Evolutionary conservation across 352 stramenopile species (phyloP), one percentile per base, ranked within the genome.

Genomic region (Peronospora belbahrii): DNA sequence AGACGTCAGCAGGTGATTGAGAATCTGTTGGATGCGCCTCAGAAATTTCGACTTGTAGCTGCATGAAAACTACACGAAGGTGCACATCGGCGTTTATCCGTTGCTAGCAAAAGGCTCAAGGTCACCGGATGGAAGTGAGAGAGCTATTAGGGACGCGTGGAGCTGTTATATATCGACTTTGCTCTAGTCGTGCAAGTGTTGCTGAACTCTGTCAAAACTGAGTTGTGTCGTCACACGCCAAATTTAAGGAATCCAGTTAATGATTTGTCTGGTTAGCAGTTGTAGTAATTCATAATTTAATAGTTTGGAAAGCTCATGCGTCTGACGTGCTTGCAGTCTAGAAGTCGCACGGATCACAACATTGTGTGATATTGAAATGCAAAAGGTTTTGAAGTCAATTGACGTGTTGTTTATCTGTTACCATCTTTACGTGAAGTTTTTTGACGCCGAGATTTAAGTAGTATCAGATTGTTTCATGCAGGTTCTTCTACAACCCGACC

Each of bases 281-380:
- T 57, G 42, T 52, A 59, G 28, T 44, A 57, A 23, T 57, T 52
- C 23, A 46, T 62, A 53, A 62, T 58, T 62, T 62, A 62, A 62
- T 22, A 30, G 47, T 40, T 14, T 35, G 30, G 27, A 5, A 22
- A 35, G 48, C 40, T 37, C 38, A n/a, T n/a, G n/a, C n/a, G n/a
- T n/a, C n/a, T n/a, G n/a, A n/a, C n/a, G n/a, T n/a, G n/a, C n/a
- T n/a, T n/a, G n/a, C n/a, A n/a, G n/a, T n/a, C n/a, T n/a, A n/a
- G n/a, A n/a, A n/a, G n/a, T n/a, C n/a, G n/a, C n/a, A n/a, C n/a
- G n/a, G n/a, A n/a, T n/a, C n/a, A n/a, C n/a, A n/a, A n/a, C n/a
- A n/a, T n/a, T n/a, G n/a, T n/a, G n/a, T n/a, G n/a, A n/a, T n/a
- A n/a, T n/a, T n/a, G n/a, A n/a, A n/a, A n/a, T n/a, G n/a, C n/a